Evolutionary conservation across 2,329 filamentous ascomycete genomes (phyloP).

Genomic region (Hypoxylon sp.): DNA sequence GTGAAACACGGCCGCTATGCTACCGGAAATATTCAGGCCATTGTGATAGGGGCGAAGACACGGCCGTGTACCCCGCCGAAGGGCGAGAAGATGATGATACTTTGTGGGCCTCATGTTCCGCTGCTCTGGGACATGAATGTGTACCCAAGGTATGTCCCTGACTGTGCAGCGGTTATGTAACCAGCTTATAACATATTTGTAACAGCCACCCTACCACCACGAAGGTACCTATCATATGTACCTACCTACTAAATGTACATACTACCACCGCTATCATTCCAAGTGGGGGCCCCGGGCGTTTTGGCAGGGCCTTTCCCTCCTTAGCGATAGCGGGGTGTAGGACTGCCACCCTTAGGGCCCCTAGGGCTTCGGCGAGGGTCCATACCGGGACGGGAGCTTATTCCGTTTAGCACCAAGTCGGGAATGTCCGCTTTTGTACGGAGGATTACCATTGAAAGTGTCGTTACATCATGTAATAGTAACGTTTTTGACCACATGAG

Average conservation of each 20-base stretch:
- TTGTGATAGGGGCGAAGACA: constrained; percentile 9
- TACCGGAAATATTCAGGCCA: constrained; percentile 5
- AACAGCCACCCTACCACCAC: constrained; percentile 9
- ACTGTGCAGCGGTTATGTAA: constrained; percentile 1
- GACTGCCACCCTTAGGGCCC: no score
- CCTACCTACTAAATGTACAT: neutral
- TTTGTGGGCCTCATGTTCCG: constrained; percentile 23
- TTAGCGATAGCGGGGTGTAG: neutral
- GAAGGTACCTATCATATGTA: neutral
- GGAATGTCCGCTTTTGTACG: neutral
- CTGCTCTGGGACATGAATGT: neutral
- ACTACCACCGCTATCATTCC: constrained; percentile 2
- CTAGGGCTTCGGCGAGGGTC: constrained; percentile 3
- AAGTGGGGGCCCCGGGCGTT: neutral
- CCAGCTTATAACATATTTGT: constrained; percentile 10
- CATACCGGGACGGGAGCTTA: constrained; percentile 17
- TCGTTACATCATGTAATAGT: neutral
- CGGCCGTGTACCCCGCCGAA: constrained; percentile 11
- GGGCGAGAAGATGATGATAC: constrained; percentile 16
- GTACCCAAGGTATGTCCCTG: neutral
- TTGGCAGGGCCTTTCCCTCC: constrained; percentile 8
- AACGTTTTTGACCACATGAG: neutral
- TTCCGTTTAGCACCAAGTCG: neutral
- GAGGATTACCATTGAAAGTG: neutral
- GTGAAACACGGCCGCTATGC: constrained; percentile 3